Evolutionary conservation across 2,329 filamentous ascomycete genomes (phyloP).

Genomic region (Calonectria honghensis): DNA sequence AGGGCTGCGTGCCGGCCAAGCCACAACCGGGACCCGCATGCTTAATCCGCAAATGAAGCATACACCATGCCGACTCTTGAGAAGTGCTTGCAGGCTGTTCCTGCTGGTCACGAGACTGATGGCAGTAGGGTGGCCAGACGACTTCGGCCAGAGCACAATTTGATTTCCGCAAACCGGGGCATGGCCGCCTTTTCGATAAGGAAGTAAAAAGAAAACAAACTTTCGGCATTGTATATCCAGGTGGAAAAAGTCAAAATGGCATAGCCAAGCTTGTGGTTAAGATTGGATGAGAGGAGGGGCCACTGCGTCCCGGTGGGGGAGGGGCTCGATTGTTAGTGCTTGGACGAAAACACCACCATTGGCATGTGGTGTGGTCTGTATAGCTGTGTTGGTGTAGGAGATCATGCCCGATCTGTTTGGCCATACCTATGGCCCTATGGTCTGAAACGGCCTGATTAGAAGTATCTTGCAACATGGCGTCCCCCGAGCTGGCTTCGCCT

Average conservation of each 20-base stretch:
- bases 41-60: neutral
- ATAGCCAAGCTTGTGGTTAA: neutral
- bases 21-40: conserved; percentile 27
- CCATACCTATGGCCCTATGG: too few species aligned
- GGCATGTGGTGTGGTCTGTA: neutral
- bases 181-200: neutral
- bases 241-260: neutral
- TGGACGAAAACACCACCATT: neutral
- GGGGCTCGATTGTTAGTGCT: neutral
- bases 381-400: neutral
- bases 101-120: neutral
- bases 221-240: neutral
- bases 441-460: neutral
- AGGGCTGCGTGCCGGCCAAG: conserved; percentile 32
- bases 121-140: neutral
- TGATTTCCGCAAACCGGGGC: neutral
- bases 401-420: too few species aligned
- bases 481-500: neutral
- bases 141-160: neutral
- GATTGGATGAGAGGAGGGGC: conserved; percentile 7
- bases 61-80: neutral
- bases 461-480: neutral
- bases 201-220: neutral
- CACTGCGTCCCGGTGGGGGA: conserved; percentile 15
- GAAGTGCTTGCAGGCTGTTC: neutral